Evolutionary conservation across 2,329 filamentous ascomycete genomes (phyloP), one percentile per base, ranked within the genome.

Genomic region (Penicillium crustosum): DNA sequence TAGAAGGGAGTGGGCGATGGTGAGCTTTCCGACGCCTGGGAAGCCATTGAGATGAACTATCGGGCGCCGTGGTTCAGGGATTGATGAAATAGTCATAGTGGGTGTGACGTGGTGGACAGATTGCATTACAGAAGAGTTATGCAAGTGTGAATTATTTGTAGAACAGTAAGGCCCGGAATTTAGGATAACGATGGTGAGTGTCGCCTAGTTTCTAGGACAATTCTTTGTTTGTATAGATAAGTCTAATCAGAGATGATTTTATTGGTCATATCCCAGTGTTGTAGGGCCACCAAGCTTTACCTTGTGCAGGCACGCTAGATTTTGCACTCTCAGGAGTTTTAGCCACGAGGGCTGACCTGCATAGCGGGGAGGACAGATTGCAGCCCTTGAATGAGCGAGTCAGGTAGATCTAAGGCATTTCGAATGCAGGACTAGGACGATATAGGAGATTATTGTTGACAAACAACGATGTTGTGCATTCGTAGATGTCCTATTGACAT

Each of bases 401-500:
- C 17, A 9, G 15, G 17, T 10, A 38, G 17, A 38, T 38, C 35
- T n/a, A 38, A 19, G 17, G 4, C 8, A 19, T n/a, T 10, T 19
- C 9, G 17, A 38, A 19, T 38, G 17, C 12, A 38, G 4, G 8
- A 10, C 17, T 38, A 38, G 17, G 35, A 19, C 8, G 35, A 19
- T 10, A 19, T 10, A 38, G 17, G 35, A 38, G 17, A 10, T 13
- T 31, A 43, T 29, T 38, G 39, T 21, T 36, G 50, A 45, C 39
- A 17, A 35, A 13, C 29, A 19, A 51, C 42, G 38, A 56, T 38
- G 39, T 27, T 31, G 39, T 51, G 33, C 23, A 51, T 41, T 55
- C 39, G 31, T 39, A 36, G 29, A 53, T 36, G n/a, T 57, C 55
- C 27, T 52, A 45, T 47, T 31, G 49, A 57, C 35, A 53, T 35